These are phyloP conservation scores for Jamesozyma piceae DNA, from an alignment of 805 yeast genomes.

Conservation along the genomic window DNA sequence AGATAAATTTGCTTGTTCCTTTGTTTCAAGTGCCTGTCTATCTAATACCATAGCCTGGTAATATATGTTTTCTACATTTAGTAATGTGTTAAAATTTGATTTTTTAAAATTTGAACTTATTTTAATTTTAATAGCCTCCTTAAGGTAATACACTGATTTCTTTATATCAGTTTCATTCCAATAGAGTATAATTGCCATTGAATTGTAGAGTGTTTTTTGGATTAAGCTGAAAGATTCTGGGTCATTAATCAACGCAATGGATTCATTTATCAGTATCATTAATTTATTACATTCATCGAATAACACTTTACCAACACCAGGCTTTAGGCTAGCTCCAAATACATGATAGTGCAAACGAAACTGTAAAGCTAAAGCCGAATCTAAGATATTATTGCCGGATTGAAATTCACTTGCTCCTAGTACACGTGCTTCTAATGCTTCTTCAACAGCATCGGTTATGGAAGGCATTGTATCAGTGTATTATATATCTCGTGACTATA, in stretches of 20 bases:
- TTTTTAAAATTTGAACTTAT: background rate
- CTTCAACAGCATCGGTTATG: constrained; percentile 7
- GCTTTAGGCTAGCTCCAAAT: constrained; percentile 11
- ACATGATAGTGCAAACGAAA: constrained; percentile 24
- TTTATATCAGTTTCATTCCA: constrained; percentile 8
- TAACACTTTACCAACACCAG: constrained; percentile 12
- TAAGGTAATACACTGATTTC: constrained; percentile 6
- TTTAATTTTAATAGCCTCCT: constrained; percentile 5
- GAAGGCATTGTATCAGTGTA: constrained; percentile 24
- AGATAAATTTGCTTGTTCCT: background rate
- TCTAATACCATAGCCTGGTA: constrained; percentile 10
- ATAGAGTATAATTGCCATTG: constrained; percentile 11
- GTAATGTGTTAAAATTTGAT: constrained; percentile 4
- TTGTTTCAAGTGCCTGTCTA: background rate
- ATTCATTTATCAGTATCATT: constrained; percentile 3
- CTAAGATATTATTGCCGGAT: constrained; percentile 14
- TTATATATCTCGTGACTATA: no score
- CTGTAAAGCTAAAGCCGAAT: constrained; percentile 21
- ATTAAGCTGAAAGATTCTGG: constrained; percentile 7
- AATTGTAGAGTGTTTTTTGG: constrained; percentile 15
- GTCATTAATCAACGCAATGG: constrained; percentile 4
- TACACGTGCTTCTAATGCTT: constrained; percentile 18
- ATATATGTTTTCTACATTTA: constrained; percentile 21
- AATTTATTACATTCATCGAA: constrained; percentile 14
- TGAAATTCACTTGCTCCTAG: constrained; percentile 21